Conservation (phyloP, 2,329 filamentous ascomycete species). For the Venturia aucupariae region DNA sequence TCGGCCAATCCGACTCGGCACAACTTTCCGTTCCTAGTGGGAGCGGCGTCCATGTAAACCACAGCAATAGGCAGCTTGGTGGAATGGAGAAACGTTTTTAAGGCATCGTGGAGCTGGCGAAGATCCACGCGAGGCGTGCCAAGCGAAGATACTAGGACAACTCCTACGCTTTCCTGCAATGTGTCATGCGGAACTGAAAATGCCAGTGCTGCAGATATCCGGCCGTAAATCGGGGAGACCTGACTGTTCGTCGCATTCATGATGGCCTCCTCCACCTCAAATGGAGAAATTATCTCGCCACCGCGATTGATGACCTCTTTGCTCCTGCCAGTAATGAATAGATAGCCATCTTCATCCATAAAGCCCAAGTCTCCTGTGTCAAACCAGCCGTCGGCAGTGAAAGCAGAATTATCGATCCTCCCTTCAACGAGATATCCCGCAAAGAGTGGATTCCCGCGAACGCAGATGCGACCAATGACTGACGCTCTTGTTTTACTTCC, state of each 20-base stretch:
- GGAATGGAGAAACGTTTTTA: conserved; percentile 41
- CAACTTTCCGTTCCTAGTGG: conserved; percentile 50
- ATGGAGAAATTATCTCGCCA: conserved; percentile 50
- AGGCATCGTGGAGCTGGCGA: conserved; percentile 38
- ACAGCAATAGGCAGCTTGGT: conserved; percentile 45
- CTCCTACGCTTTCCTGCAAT: conserved; percentile 47
- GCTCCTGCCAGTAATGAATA: conserved; percentile 46
- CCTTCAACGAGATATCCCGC: conserved; percentile 41
- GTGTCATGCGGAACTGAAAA: conserved; percentile 46
- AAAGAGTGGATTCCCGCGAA: conserved; percentile 44
- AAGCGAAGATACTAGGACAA: conserved; percentile 42
- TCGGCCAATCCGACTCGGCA: conserved; percentile 45
- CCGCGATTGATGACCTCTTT: conserved; percentile 51
- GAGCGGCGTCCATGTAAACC: conserved; percentile 47
- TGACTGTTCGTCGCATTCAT: conserved; percentile 36
- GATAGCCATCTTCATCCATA: conserved; percentile 41
- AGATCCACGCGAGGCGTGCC: conserved; percentile 39
- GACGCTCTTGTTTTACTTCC: conserved; percentile 25
- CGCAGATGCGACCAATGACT: conserved; percentile 32
- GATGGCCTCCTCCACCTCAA: conserved; percentile 50
- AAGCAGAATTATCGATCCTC: conserved; percentile 36
- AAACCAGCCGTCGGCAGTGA: conserved; percentile 44
- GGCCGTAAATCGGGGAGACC: conserved; percentile 37
- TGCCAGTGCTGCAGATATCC: conserved; percentile 41
- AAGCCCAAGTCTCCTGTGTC: conserved; percentile 48